Conservation (phyloP, 1,139 yeast species). For the Eremothecium cymbalariae region DNA sequence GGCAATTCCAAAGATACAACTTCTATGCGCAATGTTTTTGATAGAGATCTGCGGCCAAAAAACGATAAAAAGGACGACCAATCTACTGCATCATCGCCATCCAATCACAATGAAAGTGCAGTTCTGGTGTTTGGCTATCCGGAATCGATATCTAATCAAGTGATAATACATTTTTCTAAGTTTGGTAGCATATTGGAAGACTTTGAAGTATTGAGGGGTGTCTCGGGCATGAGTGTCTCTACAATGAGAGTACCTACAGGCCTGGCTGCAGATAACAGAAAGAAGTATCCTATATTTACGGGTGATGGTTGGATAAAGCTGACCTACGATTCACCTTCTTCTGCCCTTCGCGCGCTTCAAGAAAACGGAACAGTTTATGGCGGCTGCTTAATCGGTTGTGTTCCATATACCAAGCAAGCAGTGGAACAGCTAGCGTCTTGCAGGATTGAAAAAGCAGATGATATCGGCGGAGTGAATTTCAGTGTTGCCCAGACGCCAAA, state of each 20-base stretch:
- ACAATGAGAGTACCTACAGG: conserved; percentile 12
- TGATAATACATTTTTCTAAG: conserved; percentile 67
- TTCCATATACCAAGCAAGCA: conserved; percentile 53
- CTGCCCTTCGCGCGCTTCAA: conserved; percentile 75
- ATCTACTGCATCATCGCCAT: conserved; percentile 24
- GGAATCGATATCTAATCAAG: conserved; percentile 56
- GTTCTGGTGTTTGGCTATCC: conserved; percentile 87
- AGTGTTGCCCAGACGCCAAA: conserved; percentile 9
- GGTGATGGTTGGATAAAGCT: conserved; percentile 87
- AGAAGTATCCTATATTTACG: conserved; percentile 57
- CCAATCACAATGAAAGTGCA: conserved; percentile 44
- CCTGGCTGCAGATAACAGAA: conserved; percentile 16
- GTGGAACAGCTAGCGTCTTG: conserved; percentile 58
- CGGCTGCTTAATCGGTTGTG: conserved; percentile 69
- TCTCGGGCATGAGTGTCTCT: conserved; percentile 24
- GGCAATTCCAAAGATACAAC: conserved; percentile 8
- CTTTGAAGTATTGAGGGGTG: conserved; percentile 39
- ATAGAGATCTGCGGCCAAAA: conserved; percentile 33
- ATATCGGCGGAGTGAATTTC: conserved; percentile 40
- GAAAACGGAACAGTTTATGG: conserved; percentile 71
- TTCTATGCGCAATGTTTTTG: conserved; percentile 30
- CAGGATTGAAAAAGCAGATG: conserved; percentile 44
- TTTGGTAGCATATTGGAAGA: conserved; percentile 79
- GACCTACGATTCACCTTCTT: conserved; percentile 66
- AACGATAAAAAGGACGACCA: conserved; percentile 19